phyloP scores from a whole-genome alignment of 2,329 filamentous ascomycete species.

The Xylaria sp. region DNA sequence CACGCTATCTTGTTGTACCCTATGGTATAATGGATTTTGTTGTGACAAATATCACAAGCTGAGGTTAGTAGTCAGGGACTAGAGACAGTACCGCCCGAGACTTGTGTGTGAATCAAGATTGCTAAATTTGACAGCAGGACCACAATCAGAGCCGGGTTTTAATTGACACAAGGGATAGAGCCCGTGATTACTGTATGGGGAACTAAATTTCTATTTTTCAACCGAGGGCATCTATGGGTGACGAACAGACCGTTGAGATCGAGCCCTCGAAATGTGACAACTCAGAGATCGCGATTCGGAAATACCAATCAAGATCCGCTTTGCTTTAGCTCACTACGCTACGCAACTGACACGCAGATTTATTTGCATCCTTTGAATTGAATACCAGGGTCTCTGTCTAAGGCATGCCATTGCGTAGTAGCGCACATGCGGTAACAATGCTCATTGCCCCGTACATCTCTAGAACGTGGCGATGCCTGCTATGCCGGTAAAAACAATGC shows the following conservation, averaged over 20 bases:
- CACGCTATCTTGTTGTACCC: constrained; percentile 28
- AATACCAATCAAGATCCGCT: constrained; percentile 33
- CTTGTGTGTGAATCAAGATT: constrained; percentile 38
- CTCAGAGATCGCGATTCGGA: constrained; percentile 31
- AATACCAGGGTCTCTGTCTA: constrained; percentile 27
- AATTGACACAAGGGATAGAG: constrained; percentile 35
- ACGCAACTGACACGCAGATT: constrained; percentile 15
- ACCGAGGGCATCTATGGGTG: constrained; percentile 21
- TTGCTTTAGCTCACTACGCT: constrained; percentile 19
- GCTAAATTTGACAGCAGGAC: constrained; percentile 42
- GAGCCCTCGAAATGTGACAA: constrained; percentile 19
- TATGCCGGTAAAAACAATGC: constrained; percentile 49
- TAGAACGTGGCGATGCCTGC: constrained; percentile 45
- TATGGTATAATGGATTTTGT: constrained; percentile 30
- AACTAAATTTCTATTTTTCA: constrained; percentile 33
- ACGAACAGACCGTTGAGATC: constrained; percentile 5
- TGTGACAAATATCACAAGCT: constrained; percentile 38
- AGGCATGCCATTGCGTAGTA: constrained; percentile 24
- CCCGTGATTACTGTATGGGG: constrained; percentile 45
- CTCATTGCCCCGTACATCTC: constrained; percentile 38
- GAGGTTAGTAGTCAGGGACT: constrained; percentile 33
- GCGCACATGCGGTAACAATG: constrained; percentile 32
- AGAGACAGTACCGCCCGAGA: constrained; percentile 33
- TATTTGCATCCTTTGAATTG: constrained; percentile 26
- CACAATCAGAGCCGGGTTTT: constrained; percentile 27